These are phyloP conservation scores for Venturia aucupariae DNA, from an alignment of 2,329 filamentous ascomycete species.

Conservation along the genomic window DNA sequence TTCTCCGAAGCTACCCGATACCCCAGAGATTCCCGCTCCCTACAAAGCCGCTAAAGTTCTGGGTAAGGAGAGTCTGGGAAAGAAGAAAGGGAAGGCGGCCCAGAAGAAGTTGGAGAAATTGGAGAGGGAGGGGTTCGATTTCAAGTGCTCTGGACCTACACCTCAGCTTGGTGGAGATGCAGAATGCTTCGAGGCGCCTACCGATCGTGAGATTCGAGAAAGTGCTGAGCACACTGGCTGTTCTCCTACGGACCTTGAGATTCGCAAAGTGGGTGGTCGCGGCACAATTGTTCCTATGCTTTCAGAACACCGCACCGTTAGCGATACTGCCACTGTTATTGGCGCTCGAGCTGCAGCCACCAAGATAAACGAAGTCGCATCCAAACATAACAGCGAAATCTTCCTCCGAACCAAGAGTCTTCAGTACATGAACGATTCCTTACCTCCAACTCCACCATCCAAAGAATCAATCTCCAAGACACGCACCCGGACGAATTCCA, in stretches of 20 bases:
- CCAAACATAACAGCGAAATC: not conserved
- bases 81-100: not conserved
- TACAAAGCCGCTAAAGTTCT: constrained; percentile 11
- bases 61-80: constrained; percentile 4
- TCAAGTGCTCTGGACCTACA: constrained; percentile 9
- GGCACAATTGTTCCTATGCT: not conserved
- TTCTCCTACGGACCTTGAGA: constrained; percentile 1
- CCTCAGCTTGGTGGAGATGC: not conserved
- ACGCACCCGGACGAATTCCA: not conserved
- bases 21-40: constrained; percentile 1
- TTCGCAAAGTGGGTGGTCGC: not conserved
- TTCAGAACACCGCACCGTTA: not conserved
- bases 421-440: constrained; percentile 8
- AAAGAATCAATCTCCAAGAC: constrained; percentile 9
- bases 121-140: constrained; percentile 1
- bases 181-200: constrained; percentile 2
- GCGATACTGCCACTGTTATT: not conserved
- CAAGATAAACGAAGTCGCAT: not conserved
- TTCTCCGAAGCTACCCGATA: constrained; percentile 2
- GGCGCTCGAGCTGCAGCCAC: not conserved
- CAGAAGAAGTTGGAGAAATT: no score
- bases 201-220: not conserved
- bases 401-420: constrained; percentile 5
- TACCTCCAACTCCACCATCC: constrained; percentile 7
- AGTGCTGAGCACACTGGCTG: not conserved